Evolutionary conservation across 2,329 filamentous ascomycete genomes (phyloP).

Genomic region (Botryosphaeria dothidea): DNA sequence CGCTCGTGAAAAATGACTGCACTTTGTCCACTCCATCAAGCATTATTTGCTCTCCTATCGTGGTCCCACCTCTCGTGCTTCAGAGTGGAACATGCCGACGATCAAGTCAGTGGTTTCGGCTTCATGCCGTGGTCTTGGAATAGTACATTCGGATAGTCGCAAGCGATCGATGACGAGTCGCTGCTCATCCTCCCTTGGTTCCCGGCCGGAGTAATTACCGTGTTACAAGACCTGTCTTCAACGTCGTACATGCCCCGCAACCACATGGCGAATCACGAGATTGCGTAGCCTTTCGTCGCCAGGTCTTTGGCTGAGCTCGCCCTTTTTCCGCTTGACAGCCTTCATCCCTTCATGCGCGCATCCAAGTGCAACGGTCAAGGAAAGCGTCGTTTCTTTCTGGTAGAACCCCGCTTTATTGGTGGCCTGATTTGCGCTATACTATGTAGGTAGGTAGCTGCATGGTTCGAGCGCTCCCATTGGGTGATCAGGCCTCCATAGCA

Average conservation of each 20-base stretch:
- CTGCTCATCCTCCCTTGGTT: neutral
- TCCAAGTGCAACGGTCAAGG: neutral
- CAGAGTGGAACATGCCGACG: constrained; percentile 12
- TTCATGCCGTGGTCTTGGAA: neutral
- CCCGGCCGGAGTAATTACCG: neutral
- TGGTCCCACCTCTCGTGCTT: constrained; percentile 8
- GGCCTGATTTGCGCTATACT: neutral
- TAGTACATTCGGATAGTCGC: neutral
- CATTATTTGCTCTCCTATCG: neutral
- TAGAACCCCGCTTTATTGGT: neutral
- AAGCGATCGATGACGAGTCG: constrained; percentile 3
- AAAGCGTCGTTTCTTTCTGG: neutral
- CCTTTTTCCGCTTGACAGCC: neutral
- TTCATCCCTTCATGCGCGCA: neutral
- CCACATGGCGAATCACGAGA: constrained; percentile 6
- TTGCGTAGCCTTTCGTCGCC: neutral
- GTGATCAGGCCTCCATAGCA: neutral
- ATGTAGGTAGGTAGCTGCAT: neutral
- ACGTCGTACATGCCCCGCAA: neutral
- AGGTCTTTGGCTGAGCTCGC: neutral
- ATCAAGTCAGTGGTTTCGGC: neutral
- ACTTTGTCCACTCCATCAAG: neutral
- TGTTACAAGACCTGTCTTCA: neutral
- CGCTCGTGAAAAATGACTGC: neutral
- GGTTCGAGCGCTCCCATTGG: neutral